Conservation (phyloP, 371 early-diverging fungal species). For the Mortierella sp. region DNA sequence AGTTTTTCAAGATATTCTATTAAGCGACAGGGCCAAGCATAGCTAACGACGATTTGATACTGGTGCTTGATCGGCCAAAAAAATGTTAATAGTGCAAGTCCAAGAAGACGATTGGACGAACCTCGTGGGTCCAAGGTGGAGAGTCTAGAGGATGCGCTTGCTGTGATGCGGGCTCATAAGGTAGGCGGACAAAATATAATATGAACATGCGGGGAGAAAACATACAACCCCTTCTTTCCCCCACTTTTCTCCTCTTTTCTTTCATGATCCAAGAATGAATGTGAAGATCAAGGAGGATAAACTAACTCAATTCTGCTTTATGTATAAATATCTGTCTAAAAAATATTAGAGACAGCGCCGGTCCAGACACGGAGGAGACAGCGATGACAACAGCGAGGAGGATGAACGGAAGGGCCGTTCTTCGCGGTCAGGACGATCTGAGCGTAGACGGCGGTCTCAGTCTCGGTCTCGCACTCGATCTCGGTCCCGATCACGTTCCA, state of each 20-base stretch:
- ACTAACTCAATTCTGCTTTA: background rate
- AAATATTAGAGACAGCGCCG: conserved; percentile 18
- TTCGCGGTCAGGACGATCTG: conserved; percentile 10
- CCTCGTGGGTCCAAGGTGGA: conserved; percentile 33
- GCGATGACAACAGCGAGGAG: conserved; percentile 12
- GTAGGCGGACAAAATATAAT: background rate
- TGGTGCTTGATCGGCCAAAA: too few relatives aligned
- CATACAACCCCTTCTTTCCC: too few relatives aligned
- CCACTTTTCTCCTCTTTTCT: too few relatives aligned
- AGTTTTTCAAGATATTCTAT: too few relatives aligned
- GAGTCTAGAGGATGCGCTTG: conserved; percentile 42
- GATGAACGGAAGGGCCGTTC: conserved; percentile 19
- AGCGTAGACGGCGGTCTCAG: conserved; percentile 15
- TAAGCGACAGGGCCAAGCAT: too few relatives aligned
- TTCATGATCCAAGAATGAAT: background rate
- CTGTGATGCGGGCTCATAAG: conserved; percentile 53
- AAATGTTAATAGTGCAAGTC: conserved; percentile 17
- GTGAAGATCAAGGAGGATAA: background rate
- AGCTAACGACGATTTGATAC: too few relatives aligned
- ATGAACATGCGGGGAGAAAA: too few relatives aligned
- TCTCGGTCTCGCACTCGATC: conserved; percentile 18
- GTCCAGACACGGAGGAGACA: conserved; percentile 8
- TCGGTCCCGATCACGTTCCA: background rate
- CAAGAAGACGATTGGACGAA: conserved; percentile 25
- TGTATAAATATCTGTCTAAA: background rate